Conservation (phyloP, 176 grass and related monocot genomes). For the Poa annua region DNA sequence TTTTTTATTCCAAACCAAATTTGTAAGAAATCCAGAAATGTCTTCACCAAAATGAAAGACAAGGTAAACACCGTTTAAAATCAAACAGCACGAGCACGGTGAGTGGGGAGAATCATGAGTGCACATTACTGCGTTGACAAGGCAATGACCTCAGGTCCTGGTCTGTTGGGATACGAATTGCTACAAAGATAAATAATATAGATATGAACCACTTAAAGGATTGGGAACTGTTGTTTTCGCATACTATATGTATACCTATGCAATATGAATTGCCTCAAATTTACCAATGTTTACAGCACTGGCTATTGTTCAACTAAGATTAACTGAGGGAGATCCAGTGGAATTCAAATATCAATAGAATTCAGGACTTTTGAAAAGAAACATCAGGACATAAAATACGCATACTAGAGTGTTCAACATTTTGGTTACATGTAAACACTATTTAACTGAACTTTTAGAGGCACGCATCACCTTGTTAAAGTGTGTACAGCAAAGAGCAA, state of each 20-base stretch:
- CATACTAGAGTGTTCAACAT: neutral
- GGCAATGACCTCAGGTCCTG: neutral
- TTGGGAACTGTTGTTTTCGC: neutral
- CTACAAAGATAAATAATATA: neutral
- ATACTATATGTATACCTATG: neutral
- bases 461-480: neutral
- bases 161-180: neutral
- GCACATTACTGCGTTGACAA: neutral
- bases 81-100: neutral
- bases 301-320: constrained; percentile 20
- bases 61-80: neutral
- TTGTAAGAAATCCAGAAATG: constrained; percentile 4
- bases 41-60: neutral
- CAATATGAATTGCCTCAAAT: constrained; percentile 11
- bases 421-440: neutral
- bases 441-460: constrained; percentile 1
- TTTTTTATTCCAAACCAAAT: neutral
- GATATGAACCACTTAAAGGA: constrained; percentile 8
- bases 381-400: neutral
- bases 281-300: constrained; percentile 10
- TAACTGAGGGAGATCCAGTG: neutral
- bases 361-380: constrained; percentile 1
- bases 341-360: neutral
- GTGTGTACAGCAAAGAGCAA: neutral
- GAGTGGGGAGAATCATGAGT: neutral